Evolutionary conservation across 2,329 filamentous ascomycete species (phyloP).

Genomic region (Mycosphaerella sp.): DNA sequence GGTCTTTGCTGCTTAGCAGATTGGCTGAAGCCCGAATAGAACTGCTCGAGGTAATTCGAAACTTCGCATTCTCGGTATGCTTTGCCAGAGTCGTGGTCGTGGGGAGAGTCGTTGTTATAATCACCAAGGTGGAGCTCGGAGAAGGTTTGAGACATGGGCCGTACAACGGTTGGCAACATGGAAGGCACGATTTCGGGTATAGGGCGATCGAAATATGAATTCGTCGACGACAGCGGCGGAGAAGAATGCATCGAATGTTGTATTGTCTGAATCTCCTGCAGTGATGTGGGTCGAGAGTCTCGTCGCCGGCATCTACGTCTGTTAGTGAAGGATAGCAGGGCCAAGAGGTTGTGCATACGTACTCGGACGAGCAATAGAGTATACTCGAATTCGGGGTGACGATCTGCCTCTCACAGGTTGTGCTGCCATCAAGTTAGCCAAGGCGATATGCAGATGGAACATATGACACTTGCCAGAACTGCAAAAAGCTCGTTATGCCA

Average conservation of each 20-base stretch:
- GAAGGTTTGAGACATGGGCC: slow-evolving; percentile 35
- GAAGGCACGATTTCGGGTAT: slow-evolving; percentile 43
- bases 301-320: slow-evolving; percentile 39
- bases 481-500: slow-evolving; percentile 49
- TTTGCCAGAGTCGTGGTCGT: slow-evolving; percentile 12
- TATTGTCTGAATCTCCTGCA: slow-evolving; percentile 18
- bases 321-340: slow-evolving; percentile 10
- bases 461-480: slow-evolving; percentile 38
- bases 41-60: slow-evolving; percentile 40
- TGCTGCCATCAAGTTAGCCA: slow-evolving; percentile 21
- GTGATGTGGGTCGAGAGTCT: slow-evolving; percentile 31
- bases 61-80: slow-evolving; percentile 35
- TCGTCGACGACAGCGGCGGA: slow-evolving; percentile 18
- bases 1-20: slow-evolving; percentile 21
- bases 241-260: slow-evolving; percentile 28
- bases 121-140: slow-evolving; percentile 37
- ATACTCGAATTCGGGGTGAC: slow-evolving; percentile 54
- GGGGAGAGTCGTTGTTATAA: slow-evolving; percentile 13
- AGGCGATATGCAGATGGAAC: no score
- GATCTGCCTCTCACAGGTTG: slow-evolving; percentile 61
- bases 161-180: slow-evolving; percentile 42
- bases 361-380: slow-evolving; percentile 61
- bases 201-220: slow-evolving; percentile 24
- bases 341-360: slow-evolving; percentile 27
- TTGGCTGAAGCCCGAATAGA: slow-evolving; percentile 31